Evolutionary conservation across 2,329 filamentous ascomycete genomes (phyloP), one percentile per base, ranked within the genome.

Genomic region (Xylaria sp.): DNA sequence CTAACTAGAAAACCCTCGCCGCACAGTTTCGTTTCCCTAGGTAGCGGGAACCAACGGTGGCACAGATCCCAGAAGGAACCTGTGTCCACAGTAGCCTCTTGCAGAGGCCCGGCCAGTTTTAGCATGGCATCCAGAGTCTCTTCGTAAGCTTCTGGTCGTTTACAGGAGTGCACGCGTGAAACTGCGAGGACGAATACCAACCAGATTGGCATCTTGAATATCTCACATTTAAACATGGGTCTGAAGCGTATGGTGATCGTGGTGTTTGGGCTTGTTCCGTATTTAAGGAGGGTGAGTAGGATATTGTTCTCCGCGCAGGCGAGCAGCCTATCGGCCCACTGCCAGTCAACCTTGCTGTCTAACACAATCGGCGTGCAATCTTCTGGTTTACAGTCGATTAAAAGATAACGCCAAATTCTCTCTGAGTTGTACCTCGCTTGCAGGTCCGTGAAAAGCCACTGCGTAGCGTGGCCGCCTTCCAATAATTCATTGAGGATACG

Each of bases 401-500:
- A 34, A 32, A 57, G 19, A 48, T 56, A 36, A 30, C 21, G 3
- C 61, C 50, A 63, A 34, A 51, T 36, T 50, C 24, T 56, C 2
- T 34, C 24, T 34, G 34, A 47, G 34, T 36, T 56, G n/a, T 63
- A 3, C 21, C 19, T 19, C 36, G 61, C 24, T 50, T 30, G 50
- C 6, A 21, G 27, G 36, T 47, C 36, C 60, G 34, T 24, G 50
- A 24, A 34, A 32, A 21, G 6, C 7, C 30, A 34, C 17, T 27
- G 34, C 24, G 60, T 50, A 42, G 50, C 32, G 53, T 64, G 61
- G 42, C 61, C 53, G 12, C 27, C 27, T 51, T 64, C 42, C 34
- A 64, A 64, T 51, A 65, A 45, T 60, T 59, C 24, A 54, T 65
- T 53, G 34, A 53, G 62, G 17, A 65, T 47, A 55, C 62, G 60